Base-by-base conservation (phyloP, 2,329 filamentous ascomycete species). In the Dactylellina haptotyla region DNA sequence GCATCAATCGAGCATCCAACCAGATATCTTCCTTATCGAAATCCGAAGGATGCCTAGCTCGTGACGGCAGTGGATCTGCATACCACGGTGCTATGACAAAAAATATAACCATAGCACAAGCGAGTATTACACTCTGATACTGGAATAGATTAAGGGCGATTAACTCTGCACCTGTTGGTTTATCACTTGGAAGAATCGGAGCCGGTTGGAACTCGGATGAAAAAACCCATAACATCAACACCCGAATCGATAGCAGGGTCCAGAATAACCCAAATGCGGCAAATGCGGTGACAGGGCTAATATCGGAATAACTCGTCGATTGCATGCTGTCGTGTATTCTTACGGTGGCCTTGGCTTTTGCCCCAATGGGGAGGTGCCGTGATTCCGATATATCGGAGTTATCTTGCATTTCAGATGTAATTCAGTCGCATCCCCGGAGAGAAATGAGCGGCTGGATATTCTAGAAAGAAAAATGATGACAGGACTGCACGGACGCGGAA, bases 291-390 rank as follows among this genome's bases (percentile, higher is more conserved):
- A 30, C 48, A 25, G 58, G 26, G 37, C 28, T 45, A 48, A 28
- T 50, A 8, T 70, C 57, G 56, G 65, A 56, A 57, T 62, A 62
- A 70, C 48, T 45, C 18, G 25, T 59, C 9, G 48, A 58, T 8
- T 56, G 39, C 39, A 56, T 51, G 20, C 26, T 28, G 26, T 62
- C 23, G 16, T 59, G 54, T 4, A 20, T 58, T 61, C 48, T 46
- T 23, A 54, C 25, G 0, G 32, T 16, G 32, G 50, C 28, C 50
- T 32, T 18, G 48, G 48, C 16, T 10, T 20, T 46, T 4, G 16
- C 43, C n/a, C 20, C 20, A n/a, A 18, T 20, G 23, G 43, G 23
- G 16, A 20, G 20, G 4, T n/a, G n/a, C n/a, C n/a, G n/a, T n/a
- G n/a, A n/a, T n/a, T n/a, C n/a, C n/a, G n/a, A n/a, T n/a, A n/a